Evolutionary conservation across 352 stramenopile genomes (phyloP).

Genomic region (Pythium brassicae): DNA sequence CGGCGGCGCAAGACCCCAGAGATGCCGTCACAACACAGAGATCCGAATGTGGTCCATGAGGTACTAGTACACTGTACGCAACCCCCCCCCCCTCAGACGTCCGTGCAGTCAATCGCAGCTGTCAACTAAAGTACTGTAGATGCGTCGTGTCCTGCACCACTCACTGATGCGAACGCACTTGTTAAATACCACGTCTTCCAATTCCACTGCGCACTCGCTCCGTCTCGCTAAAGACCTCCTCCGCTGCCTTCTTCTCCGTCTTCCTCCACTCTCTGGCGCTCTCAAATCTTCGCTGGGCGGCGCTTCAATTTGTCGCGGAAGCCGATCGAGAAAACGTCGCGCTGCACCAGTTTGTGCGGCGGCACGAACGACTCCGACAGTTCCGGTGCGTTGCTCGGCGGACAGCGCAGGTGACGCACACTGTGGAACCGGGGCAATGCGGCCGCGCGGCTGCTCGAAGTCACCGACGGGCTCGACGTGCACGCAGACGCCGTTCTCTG

Average conservation of each 20-base stretch:
- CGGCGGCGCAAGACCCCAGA: no score
- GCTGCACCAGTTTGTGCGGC: conserved; percentile 67
- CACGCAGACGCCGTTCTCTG: conserved; percentile 13
- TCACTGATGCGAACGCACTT: no score
- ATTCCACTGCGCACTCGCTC: not conserved
- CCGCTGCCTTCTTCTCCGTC: not conserved
- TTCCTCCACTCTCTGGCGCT: not conserved
- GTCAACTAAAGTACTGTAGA: no score
- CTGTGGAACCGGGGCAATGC: conserved; percentile 14
- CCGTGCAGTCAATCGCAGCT: no score
- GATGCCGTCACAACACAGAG: no score
- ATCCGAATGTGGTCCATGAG: no score
- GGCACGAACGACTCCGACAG: conserved; percentile 68
- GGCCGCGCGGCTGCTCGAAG: conserved; percentile 4
- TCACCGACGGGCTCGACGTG: conserved; percentile 2
- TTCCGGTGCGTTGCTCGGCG: conserved; percentile 5
- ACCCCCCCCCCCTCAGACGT: no score
- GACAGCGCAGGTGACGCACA: conserved; percentile 22
- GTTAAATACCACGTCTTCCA: no score
- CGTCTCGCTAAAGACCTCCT: no score
- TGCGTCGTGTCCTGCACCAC: no score
- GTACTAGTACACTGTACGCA: no score
- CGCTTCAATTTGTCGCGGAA: conserved; percentile 69
- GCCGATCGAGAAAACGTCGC: conserved; percentile 67
- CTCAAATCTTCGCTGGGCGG: conserved; percentile 25